These are phyloP conservation scores for Dryadomyces quercivorus DNA, from an alignment of 2,329 filamentous ascomycete species.

Conservation along the genomic window DNA sequence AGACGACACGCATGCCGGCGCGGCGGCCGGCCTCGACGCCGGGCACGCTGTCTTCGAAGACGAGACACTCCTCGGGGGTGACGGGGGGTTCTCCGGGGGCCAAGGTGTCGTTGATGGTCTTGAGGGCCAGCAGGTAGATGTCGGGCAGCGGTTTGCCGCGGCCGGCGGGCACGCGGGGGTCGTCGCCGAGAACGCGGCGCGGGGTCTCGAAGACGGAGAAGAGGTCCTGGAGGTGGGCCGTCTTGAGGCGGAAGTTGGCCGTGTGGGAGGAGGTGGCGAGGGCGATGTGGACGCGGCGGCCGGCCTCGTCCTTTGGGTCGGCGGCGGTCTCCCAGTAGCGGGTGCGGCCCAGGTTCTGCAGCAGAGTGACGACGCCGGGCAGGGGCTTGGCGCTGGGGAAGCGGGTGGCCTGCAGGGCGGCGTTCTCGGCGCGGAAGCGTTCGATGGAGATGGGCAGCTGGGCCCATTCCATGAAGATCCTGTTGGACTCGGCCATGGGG, in stretches of 20 bases:
- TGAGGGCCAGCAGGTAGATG: slow-evolving; percentile 80
- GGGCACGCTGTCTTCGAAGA: slow-evolving; percentile 91
- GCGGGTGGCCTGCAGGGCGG: slow-evolving; percentile 52
- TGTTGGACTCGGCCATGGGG: slow-evolving; percentile 38
- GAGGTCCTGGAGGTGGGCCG: slow-evolving; percentile 43
- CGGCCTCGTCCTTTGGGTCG: slow-evolving; percentile 3
- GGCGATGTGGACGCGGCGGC: slow-evolving; percentile 56
- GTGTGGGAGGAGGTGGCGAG: slow-evolving; percentile 70
- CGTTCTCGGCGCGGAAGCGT: slow-evolving; percentile 50
- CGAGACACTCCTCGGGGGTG: slow-evolving; percentile 74
- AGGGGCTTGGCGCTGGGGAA: slow-evolving; percentile 69
- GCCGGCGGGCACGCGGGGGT: slow-evolving; percentile 61
- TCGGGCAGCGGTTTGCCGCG: slow-evolving; percentile 92
- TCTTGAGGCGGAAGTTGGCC: slow-evolving; percentile 68
- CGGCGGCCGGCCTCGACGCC: slow-evolving; percentile 84
- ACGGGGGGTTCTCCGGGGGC: slow-evolving; percentile 51
- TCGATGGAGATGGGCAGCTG: slow-evolving; percentile 64
- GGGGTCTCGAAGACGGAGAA: slow-evolving; percentile 54
- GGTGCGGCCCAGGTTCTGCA: slow-evolving; percentile 45
- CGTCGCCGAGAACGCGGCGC: slow-evolving; percentile 77
- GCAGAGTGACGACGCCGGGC: slow-evolving; percentile 61
- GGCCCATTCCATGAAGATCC: slow-evolving; percentile 64
- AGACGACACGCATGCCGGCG: slow-evolving; percentile 89
- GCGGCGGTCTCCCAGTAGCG: slow-evolving; percentile 31
- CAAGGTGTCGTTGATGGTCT: slow-evolving; percentile 70